Conservation (phyloP, 225 moss, liverwort and hornwort species). For the Physcomitrellopsis africana region DNA sequence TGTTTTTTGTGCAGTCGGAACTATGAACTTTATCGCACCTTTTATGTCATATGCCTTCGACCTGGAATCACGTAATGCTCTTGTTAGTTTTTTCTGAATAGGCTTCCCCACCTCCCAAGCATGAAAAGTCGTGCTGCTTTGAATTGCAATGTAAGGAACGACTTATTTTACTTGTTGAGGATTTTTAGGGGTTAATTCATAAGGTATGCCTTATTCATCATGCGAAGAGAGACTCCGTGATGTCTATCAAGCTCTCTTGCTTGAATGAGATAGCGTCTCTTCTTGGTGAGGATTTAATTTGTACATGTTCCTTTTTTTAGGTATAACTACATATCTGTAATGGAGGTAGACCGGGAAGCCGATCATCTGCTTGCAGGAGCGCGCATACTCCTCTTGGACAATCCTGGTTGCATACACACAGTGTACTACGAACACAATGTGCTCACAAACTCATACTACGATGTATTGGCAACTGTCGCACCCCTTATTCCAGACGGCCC, state of each 20-base stretch:
- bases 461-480: constrained; percentile 65
- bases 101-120: too few species aligned
- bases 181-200: too few species aligned
- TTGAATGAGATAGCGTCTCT: neutral
- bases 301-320: constrained; percentile 30
- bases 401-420: constrained; percentile 84
- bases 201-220: too few species aligned
- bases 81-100: too few species aligned
- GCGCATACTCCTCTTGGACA: constrained; percentile 78
- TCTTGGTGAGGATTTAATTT: neutral
- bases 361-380: constrained; percentile 76
- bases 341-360: constrained; percentile 65
- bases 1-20: too few species aligned
- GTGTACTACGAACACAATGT: constrained; percentile 64
- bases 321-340: constrained; percentile 65
- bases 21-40: too few species aligned
- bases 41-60: too few species aligned
- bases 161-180: too few species aligned
- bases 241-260: neutral
- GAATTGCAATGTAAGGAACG: too few species aligned
- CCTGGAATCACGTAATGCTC: too few species aligned
- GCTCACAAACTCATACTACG: constrained; percentile 88
- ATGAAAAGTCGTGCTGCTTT: too few species aligned
- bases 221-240: neutral
- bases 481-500: constrained; percentile 81